phyloP scores from a whole-genome alignment of 2,329 filamentous ascomycete species.

The Thelonectria rubi region DNA sequence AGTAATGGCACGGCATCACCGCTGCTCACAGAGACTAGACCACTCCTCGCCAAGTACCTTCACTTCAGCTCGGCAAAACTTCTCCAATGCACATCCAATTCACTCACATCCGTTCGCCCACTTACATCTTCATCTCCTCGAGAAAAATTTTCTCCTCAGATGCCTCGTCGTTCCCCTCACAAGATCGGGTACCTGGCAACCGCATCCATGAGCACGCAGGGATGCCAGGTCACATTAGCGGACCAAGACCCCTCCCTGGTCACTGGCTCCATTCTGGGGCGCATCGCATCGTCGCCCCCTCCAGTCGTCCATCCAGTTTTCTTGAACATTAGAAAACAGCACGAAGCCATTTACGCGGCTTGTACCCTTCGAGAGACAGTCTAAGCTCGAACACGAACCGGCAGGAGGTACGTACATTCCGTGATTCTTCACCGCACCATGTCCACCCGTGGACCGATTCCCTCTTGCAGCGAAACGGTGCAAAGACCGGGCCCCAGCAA shows the following conservation, averaged over 20 bases:
- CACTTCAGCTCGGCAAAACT: not conserved
- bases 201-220: conserved; percentile 14
- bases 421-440: not conserved
- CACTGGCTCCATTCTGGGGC: conserved; percentile 20
- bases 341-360: not conserved
- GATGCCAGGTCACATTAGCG: conserved; percentile 2
- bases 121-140: not conserved
- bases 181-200: conserved; percentile 25
- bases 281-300: conserved; percentile 22
- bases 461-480: not conserved
- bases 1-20: not conserved
- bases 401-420: not conserved
- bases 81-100: not conserved
- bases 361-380: not conserved
- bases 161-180: conserved; percentile 5
- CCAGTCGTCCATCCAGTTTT: conserved; percentile 10
- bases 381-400: not conserved
- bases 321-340: not conserved
- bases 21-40: not conserved
- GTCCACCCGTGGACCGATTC: not conserved
- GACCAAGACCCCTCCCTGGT: not conserved
- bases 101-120: not conserved
- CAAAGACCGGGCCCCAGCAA: conserved; percentile 1
- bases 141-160: conserved; percentile 15
- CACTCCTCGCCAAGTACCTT: not conserved